Evolutionary conservation across 2,329 filamentous ascomycete genomes (phyloP).

Genomic region (Cercospora janseana): DNA sequence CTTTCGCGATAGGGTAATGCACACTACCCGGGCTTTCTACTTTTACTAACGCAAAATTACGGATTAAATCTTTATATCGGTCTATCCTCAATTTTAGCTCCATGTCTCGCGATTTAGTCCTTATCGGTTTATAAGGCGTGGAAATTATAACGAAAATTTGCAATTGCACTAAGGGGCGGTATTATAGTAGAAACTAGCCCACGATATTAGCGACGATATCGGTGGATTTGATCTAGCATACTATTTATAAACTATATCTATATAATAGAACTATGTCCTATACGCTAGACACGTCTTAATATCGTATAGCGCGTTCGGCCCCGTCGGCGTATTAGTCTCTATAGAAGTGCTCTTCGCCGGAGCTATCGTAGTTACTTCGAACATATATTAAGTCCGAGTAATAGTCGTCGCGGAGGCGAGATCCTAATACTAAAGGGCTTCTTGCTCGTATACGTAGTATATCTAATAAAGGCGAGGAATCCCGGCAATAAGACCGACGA

Average conservation of each 20-base stretch:
- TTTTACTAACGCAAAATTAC: too few relatives aligned
- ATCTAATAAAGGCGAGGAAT: background rate
- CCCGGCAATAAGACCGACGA: background rate
- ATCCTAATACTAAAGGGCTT: background rate
- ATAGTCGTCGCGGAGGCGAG: background rate
- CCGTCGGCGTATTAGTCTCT: background rate
- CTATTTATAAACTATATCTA: slow-evolving; percentile 4
- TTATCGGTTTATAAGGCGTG: too few relatives aligned
- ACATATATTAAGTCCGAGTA: background rate
- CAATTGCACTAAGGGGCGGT: too few relatives aligned
- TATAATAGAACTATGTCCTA: background rate
- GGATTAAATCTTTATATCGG: too few relatives aligned
- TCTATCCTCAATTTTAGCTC: too few relatives aligned
- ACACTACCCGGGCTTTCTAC: too few relatives aligned
- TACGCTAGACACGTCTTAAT: background rate
- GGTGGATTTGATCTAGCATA: too few relatives aligned
- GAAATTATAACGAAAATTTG: too few relatives aligned
- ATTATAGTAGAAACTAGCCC: too few relatives aligned
- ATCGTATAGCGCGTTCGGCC: background rate
- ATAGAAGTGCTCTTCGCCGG: background rate
- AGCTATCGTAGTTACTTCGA: background rate
- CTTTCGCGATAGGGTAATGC: too few relatives aligned
- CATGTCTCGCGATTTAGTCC: too few relatives aligned
- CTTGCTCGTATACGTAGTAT: background rate
- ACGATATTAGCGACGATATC: too few relatives aligned